phyloP scores from a whole-genome alignment of 768 basidiomycete genomes.

The Auriscalpium orientale region DNA sequence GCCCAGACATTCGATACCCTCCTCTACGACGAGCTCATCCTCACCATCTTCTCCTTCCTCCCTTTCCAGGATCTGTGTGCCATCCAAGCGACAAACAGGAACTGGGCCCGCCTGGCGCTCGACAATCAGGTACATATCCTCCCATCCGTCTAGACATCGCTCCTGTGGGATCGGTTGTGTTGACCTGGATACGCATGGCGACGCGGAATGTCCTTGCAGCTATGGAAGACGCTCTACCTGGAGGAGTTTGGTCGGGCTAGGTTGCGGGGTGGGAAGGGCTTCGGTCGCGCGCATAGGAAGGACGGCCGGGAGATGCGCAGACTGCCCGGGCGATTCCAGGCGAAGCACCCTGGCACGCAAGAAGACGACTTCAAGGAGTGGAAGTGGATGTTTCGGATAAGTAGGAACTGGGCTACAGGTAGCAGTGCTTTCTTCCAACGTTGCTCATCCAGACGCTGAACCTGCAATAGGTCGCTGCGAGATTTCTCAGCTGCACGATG shows the following conservation, averaged over 20 bases:
- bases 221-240: conserved; percentile 66
- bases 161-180: conserved; percentile 2
- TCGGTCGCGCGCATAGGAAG: conserved; percentile 32
- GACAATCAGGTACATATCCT: conserved; percentile 54
- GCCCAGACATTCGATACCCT: conserved; percentile 38
- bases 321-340: conserved; percentile 44
- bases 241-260: conserved; percentile 58
- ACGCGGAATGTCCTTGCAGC: conserved; percentile 24
- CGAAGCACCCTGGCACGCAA: conserved; percentile 28
- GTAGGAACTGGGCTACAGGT: conserved; percentile 79
- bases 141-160: conserved; percentile 13
- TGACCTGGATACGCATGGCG: conserved; percentile 1
- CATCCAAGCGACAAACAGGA: conserved; percentile 51
- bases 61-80: conserved; percentile 61
- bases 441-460: neutral
- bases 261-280: conserved; percentile 61
- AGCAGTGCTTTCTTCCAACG: conserved; percentile 17
- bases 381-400: conserved; percentile 86
- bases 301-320: conserved; percentile 45
- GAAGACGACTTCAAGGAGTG: conserved; percentile 46
- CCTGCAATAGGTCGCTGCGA: conserved; percentile 51
- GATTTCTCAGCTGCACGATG: conserved; percentile 5
- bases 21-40: conserved; percentile 69
- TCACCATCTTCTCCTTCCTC: conserved; percentile 68
- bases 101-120: conserved; percentile 58